Conservation (phyloP, 495 filamentous ascomycete genomes). For the Clohesyomyces aquaticus region DNA sequence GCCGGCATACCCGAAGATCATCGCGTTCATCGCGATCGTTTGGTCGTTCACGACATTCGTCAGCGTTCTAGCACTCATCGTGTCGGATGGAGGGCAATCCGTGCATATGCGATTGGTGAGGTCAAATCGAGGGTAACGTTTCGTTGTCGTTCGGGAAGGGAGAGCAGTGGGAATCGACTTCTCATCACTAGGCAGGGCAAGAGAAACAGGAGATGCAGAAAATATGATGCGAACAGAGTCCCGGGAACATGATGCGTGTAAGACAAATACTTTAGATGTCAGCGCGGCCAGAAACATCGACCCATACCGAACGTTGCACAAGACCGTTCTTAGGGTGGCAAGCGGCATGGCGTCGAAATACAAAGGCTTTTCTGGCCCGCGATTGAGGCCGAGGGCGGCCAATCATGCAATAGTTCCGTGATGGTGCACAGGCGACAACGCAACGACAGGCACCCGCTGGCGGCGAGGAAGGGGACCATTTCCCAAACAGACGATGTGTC, state of each 20-base stretch:
- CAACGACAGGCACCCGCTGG: slow-evolving; percentile 5
- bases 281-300: slow-evolving; percentile 28
- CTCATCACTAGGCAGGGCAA: neutral
- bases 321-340: slow-evolving; percentile 15
- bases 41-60: slow-evolving; percentile 42
- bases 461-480: slow-evolving; percentile 12
- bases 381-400: slow-evolving; percentile 12
- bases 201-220: slow-evolving; percentile 9
- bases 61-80: slow-evolving; percentile 39
- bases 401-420: slow-evolving; percentile 27
- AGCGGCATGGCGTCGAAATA: slow-evolving; percentile 35
- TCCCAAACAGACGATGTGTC: slow-evolving; percentile 21
- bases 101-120: slow-evolving; percentile 8
- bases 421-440: slow-evolving; percentile 21
- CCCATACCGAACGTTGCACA: slow-evolving; percentile 30
- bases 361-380: slow-evolving; percentile 30
- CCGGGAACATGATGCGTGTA: slow-evolving; percentile 4
- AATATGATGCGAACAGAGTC: slow-evolving; percentile 6
- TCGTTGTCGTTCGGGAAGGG: neutral
- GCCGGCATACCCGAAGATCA: slow-evolving; percentile 49
- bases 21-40: slow-evolving; percentile 46
- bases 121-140: neutral
- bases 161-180: neutral
- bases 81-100: slow-evolving; percentile 1
- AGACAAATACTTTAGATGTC: slow-evolving; percentile 27